Evolutionary conservation across 2,329 filamentous ascomycete species (phyloP).

Genomic region (Ciborinia camelliae): DNA sequence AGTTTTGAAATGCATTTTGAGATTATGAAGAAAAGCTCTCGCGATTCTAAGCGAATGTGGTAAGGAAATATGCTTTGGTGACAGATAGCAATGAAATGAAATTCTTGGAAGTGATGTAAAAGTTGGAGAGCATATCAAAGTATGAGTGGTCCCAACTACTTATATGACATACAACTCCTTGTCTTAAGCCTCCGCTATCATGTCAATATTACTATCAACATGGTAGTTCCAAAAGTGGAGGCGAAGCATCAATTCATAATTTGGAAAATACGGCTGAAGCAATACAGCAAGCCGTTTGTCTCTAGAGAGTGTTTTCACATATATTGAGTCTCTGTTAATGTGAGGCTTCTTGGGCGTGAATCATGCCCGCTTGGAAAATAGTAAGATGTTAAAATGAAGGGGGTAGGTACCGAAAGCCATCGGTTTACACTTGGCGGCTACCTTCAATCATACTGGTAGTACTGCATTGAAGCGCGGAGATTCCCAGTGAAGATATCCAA

Average conservation of each 20-base stretch:
- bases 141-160: not conserved
- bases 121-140: not conserved
- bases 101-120: not conserved
- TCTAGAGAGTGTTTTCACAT: not conserved
- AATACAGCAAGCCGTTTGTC: not conserved
- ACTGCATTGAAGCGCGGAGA: not conserved
- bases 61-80: not conserved
- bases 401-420: not conserved
- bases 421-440: not conserved
- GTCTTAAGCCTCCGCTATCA: not conserved
- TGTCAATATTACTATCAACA: not conserved
- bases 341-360: not conserved
- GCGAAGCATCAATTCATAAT: conserved; percentile 5
- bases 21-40: not conserved
- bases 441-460: not conserved
- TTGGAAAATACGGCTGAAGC: conserved; percentile 11
- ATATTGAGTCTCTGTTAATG: not conserved
- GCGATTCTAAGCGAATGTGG: not conserved
- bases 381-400: conserved; percentile 17
- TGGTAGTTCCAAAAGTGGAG: not conserved
- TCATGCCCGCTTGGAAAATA: not conserved
- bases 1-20: conserved; percentile 6
- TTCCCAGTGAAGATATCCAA: not conserved
- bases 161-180: not conserved
- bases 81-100: not conserved